Conservation (phyloP, 176 grass and related monocot species). For the Avena eriantha region DNA sequence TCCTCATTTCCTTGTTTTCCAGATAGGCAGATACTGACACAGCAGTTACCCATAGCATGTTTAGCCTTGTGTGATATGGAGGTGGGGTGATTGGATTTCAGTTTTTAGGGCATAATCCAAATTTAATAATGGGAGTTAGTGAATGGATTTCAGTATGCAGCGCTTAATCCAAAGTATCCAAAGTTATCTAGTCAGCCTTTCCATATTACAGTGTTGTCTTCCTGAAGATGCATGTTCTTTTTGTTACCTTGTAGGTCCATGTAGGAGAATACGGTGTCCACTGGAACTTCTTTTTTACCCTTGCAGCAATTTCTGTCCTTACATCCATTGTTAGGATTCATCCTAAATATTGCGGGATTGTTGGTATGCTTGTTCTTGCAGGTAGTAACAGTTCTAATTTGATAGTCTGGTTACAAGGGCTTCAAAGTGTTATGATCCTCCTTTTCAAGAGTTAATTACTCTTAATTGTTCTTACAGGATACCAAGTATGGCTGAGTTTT, state of each 20-base stretch:
- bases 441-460: conserved; percentile 25
- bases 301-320: conserved; percentile 80
- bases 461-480: conserved; percentile 58
- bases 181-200: background rate
- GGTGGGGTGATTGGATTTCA: background rate
- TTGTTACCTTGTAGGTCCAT: conserved; percentile 76
- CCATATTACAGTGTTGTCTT: conserved; percentile 37
- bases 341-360: conserved; percentile 78
- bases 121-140: background rate
- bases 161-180: background rate
- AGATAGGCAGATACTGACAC: background rate
- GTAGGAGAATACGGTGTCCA: conserved; percentile 96
- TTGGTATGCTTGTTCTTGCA: conserved; percentile 75
- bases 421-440: conserved; percentile 12
- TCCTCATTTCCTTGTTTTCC: conserved; percentile 21
- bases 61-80: background rate
- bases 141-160: background rate
- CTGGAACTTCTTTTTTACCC: conserved; percentile 99
- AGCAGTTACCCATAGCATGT: conserved; percentile 7
- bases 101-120: background rate
- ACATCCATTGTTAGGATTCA: conserved; percentile 75
- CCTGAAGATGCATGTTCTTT: conserved; percentile 34
- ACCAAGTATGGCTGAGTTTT: conserved; percentile 69
- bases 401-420: conserved; percentile 13
- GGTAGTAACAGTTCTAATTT: conserved; percentile 54